phyloP scores from a whole-genome alignment of 768 basidiomycete species.

The Pholiota conissans region DNA sequence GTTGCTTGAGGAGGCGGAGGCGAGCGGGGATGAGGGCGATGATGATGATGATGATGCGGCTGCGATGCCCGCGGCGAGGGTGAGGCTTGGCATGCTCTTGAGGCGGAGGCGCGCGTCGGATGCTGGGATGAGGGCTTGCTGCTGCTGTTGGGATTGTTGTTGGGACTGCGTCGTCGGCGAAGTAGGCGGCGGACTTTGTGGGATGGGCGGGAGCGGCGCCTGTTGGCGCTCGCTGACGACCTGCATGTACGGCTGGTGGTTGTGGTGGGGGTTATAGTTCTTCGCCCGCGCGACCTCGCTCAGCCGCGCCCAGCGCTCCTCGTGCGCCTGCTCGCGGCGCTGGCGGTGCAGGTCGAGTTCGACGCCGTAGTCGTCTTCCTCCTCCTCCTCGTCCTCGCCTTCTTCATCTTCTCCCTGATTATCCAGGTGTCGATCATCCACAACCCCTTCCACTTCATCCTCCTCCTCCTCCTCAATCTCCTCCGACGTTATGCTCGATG shows the following conservation, averaged over 20 bases:
- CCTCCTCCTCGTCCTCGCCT: conserved; percentile 4
- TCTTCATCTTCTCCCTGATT: conserved; percentile 8
- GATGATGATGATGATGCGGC: not conserved
- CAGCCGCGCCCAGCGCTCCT: conserved; percentile 6
- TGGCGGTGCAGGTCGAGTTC: not conserved
- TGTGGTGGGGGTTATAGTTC: too few relatives aligned
- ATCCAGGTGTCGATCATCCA: too few relatives aligned
- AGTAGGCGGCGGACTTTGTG: not conserved
- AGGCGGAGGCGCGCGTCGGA: conserved; percentile 11
- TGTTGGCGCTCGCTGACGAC: not conserved
- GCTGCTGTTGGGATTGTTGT: not conserved
- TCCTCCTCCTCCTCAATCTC: conserved; percentile 8
- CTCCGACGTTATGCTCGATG: conserved; percentile 9
- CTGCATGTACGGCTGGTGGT: too few relatives aligned
- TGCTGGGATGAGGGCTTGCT: not conserved
- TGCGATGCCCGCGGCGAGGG: not conserved
- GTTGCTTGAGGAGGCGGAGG: not conserved
- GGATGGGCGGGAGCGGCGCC: not conserved
- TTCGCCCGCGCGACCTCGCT: not conserved
- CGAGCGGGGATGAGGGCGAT: not conserved
- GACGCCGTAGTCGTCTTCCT: conserved; percentile 3
- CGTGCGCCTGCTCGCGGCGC: conserved; percentile 5
- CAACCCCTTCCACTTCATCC: too few relatives aligned
- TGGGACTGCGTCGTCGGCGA: too few relatives aligned
- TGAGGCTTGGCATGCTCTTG: conserved; percentile 20